Evolutionary conservation across 2,329 filamentous ascomycete species (phyloP), one percentile per base, ranked within the genome.

Genomic region (Fusarium chuoi): DNA sequence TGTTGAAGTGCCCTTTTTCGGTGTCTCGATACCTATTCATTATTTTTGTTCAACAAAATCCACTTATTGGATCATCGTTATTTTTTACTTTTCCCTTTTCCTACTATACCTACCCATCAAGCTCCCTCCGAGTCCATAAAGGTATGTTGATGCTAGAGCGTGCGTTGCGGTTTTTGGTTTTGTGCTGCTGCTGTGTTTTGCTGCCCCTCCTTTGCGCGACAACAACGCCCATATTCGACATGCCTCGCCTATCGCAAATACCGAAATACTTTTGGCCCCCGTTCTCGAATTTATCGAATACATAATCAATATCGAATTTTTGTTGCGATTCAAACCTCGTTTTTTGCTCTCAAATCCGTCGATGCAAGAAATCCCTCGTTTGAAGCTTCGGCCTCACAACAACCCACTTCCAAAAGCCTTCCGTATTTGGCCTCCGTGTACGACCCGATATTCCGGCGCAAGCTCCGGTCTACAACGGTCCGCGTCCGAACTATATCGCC

Each of bases 191-290:
- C 38, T 35, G 41, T 48, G 55, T 58, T 38, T 33, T 62, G 70
- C 67, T 74, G 71, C 72, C 73, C 72, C 68, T 72, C 73, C 66
- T 55, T 73, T 64, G 72, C 71, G 71, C 71, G 57, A 72, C 68
- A 57, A 59, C 67, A 46, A 54, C 36, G 46, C 59, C 64, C 61
- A 61, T 55, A 59, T 49, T 48, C n/a, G 57, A 49, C 49, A 59
- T 45, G 38, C 65, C 57, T 74, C 60, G 58, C 67, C 54, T 74
- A 59, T 67, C 71, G 56, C 70, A 68, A 70, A 56, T 26, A 28
- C 46, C 65, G 9, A 30, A 36, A 26, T 54, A 59, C 57, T 15
- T 73, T 58, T 38, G 57, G 46, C 35, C 62, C 38, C 67, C 49
- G 58, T 45, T 51, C 26, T 46, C 48, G 39, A 60, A 66, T 58